Evolutionary conservation across 1,284 basidiomycete species (phyloP), one percentile per base, ranked within the genome.

Genomic region (Agroathelia rolfsii): DNA sequence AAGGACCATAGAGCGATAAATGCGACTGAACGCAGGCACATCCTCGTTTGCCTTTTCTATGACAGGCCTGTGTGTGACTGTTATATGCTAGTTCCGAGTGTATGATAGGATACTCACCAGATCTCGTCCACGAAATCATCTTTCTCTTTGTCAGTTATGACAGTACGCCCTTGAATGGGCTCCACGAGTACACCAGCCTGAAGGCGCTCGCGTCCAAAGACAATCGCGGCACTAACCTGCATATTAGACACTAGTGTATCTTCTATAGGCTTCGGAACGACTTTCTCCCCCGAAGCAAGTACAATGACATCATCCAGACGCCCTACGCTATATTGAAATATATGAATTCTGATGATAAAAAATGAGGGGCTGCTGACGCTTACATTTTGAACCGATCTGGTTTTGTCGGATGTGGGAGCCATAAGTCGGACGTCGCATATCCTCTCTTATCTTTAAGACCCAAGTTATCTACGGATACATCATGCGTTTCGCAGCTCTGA

Each of bases 301-400:
- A 31, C 24, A 16, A 36, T 36, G 8, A 38, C 27, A 25, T 38
- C 34, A 24, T 36, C 37, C 10, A 26, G 25, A 6, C 37, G 25
- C 5, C 34, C 37, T 14, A 38, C 34, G 15, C 36, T 33, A 16
- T n/a, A 23, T 5, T n/a, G n/a, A 13, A 10, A 11, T 13, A 34
- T 25, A 8, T 20, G 32, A 15, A 32, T 12, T n/a, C n/a, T n/a
- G n/a, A n/a, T n/a, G n/a, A n/a, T n/a, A n/a, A n/a, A 20, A 22
- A 22, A 3, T 3, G 6, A 13, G n/a, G n/a, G n/a, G n/a, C n/a
- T n/a, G n/a, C n/a, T n/a, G 10, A 24, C 18, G 34, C 52, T 1
- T 37, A 66, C 66, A 66, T 40, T 44, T 52, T 63, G 50, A 37
- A 55, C 3, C 51, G 12, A 3, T 41, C 41, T 15, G 41, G 32